Conservation (phyloP, 257 asterid genomes). For the Echium plantagineum region DNA sequence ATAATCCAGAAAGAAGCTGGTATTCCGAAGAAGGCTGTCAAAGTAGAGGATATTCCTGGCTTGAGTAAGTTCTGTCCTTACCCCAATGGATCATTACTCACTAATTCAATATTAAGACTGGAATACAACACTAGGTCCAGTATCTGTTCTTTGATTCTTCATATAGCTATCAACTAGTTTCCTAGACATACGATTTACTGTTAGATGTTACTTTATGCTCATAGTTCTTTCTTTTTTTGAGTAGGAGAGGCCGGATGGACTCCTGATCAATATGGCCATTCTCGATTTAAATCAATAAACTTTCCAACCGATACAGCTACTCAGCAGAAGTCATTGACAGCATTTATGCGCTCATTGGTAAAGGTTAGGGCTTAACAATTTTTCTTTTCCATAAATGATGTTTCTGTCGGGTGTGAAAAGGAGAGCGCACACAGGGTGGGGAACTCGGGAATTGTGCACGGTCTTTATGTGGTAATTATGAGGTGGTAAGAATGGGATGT, state of each 20-base stretch:
- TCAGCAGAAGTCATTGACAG: constrained; percentile 68
- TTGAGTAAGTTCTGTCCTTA: constrained; percentile 58
- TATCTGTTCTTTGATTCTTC: neutral
- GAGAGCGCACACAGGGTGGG: no score
- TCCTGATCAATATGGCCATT: constrained; percentile 88
- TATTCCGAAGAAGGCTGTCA: constrained; percentile 65
- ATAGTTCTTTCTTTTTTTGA: constrained; percentile 16
- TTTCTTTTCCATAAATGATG: neutral
- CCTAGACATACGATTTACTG: constrained; percentile 9
- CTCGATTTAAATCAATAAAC: constrained; percentile 57
- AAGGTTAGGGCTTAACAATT: constrained; percentile 30
- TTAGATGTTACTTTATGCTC: constrained; percentile 12
- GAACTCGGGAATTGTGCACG: no score
- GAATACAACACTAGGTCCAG: neutral
- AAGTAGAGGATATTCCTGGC: constrained; percentile 87
- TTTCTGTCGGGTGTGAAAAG: no score
- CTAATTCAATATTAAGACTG: neutral
- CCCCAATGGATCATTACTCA: constrained; percentile 1
- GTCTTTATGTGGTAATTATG: no score
- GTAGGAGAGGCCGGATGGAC: constrained; percentile 98
- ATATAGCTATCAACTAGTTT: neutral
- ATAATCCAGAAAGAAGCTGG: constrained; percentile 88
- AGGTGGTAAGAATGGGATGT: no score
- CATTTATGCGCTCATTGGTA: constrained; percentile 84
- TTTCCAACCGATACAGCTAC: constrained; percentile 50